Base-by-base conservation (phyloP, 73 alveolate genomes). In the Paramecium sonneborni region DNA sequence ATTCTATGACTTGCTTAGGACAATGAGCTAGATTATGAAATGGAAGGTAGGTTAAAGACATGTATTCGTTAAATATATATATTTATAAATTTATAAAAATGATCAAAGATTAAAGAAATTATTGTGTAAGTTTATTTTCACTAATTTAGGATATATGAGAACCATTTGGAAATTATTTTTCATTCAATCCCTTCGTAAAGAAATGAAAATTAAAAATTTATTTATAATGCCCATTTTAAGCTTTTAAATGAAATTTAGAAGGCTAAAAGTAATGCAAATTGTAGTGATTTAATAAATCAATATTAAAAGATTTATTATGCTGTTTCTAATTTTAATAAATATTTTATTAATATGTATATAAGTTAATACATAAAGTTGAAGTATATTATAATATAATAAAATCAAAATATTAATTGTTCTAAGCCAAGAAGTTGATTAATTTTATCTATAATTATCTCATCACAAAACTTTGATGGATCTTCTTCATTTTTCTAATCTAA, bases 361-460 rank as follows among this genome's bases (percentile, higher is more conserved):
- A n/a, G n/a, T n/a, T n/a, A n/a, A n/a, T n/a, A n/a, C n/a, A n/a
- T n/a, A n/a, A n/a, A n/a, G 43, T 35, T 35, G 43, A 48, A 48
- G 67, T 48, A 48, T 48, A 48, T 14, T 48, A 14, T 12, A 48
- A 46, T 12, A 46, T 5, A 67, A 74, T 10, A 32, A 69, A 34
- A 74, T 74, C 87, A 74, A 74, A 74, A 74, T 28, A 74, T 39
- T 74, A 37, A 37, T 23, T 34, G 44, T 74, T 74, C 87, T 74
- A 74, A 39, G 3, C 6, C 23, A 37, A 74, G n/a, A 28, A 74
- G 26, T n/a, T 74, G 26, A 3, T 14, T 21, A 34, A 74, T 74
- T 32, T 74, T 37, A 28, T 74, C 87, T 37, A 37, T 28, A 9
- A 37, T 39, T 9, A 12, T 39, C 57, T 74, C 12, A 39, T 62